phyloP scores from a whole-genome alignment of 441 rosid genomes.

The Raphanus hybrid region DNA sequence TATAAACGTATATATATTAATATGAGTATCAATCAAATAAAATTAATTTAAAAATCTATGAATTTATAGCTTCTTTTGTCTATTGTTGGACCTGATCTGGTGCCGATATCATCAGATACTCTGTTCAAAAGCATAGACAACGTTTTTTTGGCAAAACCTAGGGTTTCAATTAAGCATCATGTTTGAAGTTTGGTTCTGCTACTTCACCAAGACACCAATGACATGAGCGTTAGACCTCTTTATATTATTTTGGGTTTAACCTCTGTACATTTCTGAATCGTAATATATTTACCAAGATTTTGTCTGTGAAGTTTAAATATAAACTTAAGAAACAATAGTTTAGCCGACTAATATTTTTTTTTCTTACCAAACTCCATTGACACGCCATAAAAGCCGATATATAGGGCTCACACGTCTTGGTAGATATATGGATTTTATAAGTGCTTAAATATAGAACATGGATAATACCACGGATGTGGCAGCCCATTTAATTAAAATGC shows the following conservation, averaged over 20 bases:
- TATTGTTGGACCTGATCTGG: background rate
- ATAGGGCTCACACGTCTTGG: slow-evolving; percentile 1
- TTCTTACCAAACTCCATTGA: background rate
- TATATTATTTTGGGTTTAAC: background rate
- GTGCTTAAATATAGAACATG: background rate
- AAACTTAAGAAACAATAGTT: background rate
- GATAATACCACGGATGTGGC: too few species aligned
- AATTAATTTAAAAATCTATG: background rate
- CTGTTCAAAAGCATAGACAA: background rate
- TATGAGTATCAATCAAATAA: too few species aligned
- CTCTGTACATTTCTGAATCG: background rate
- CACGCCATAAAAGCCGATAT: slow-evolving; percentile 1
- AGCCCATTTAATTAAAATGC: too few species aligned
- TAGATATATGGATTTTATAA: slow-evolving; percentile 4
- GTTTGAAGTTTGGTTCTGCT: slow-evolving; percentile 13
- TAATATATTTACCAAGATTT: background rate
- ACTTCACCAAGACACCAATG: slow-evolving; percentile 1
- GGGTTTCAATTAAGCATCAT: background rate
- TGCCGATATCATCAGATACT: background rate
- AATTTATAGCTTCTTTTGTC: background rate
- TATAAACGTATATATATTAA: too few species aligned
- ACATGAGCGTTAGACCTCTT: background rate
- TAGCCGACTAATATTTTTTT: background rate
- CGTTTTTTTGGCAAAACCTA: background rate
- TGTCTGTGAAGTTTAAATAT: background rate